Evolutionary conservation across 352 stramenopile genomes (phyloP).

Genomic region (Phytophthora melonis): DNA sequence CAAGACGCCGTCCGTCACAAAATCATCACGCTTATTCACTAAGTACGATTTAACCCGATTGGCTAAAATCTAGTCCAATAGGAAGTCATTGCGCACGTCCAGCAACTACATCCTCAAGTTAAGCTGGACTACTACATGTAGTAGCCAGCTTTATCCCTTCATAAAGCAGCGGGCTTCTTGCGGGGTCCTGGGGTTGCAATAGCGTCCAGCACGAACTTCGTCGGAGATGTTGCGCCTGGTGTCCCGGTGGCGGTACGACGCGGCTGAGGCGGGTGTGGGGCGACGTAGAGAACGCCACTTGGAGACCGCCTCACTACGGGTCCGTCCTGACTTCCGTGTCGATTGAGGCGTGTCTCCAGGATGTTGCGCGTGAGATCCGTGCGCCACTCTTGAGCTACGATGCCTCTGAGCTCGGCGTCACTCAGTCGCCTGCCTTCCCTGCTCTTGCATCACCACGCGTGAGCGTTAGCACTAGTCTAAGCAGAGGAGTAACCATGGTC

Average conservation of each 20-base stretch:
- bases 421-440: slow-evolving; percentile 43
- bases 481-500: not conserved
- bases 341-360: slow-evolving; percentile 67
- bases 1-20: too few species aligned
- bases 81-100: not conserved
- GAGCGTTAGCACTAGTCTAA: slow-evolving; percentile 11
- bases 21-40: too few species aligned
- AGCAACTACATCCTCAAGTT: too few species aligned
- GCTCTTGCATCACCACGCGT: not conserved
- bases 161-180: slow-evolving; percentile 20
- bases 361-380: slow-evolving; percentile 65
- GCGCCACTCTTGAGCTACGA: slow-evolving; percentile 72
- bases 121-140: too few species aligned
- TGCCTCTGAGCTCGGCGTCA: slow-evolving; percentile 53
- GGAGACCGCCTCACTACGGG: slow-evolving; percentile 61
- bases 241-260: not conserved
- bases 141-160: not conserved
- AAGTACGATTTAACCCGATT: too few species aligned
- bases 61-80: too few species aligned
- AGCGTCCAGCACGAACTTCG: slow-evolving; percentile 44
- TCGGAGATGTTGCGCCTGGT: not conserved
- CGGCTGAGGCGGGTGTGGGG: slow-evolving; percentile 29
- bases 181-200: slow-evolving; percentile 36
- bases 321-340: slow-evolving; percentile 62
- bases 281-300: slow-evolving; percentile 60